Evolutionary conservation across 129 eudicot genomes (phyloP), one percentile per base, ranked within the genome.

Genomic region (Silybum marianum): DNA sequence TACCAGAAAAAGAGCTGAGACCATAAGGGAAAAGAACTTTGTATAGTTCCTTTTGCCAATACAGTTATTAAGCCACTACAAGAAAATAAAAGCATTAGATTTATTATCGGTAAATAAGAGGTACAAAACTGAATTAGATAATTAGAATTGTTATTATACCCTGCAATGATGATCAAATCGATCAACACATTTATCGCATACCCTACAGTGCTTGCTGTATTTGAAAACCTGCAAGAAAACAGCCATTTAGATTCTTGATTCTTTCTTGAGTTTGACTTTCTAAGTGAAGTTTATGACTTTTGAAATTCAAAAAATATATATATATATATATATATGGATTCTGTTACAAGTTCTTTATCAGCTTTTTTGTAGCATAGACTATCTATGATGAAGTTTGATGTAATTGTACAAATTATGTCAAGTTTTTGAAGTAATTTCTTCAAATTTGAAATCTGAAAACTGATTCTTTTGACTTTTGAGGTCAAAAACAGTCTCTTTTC

Each of bases 181-280:
- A 77, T 95, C 98, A 12, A 95, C 98, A 39, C 99, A 95, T 89
- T 95, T 95, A 87, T 95, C 99, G 60, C 99, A 95, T 22, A 95
- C 99, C 88, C 99, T 91, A 66, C 99, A 95, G 82, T 95, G 99
- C 84, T 95, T 95, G 91, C 99, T 95, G 88, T 90, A 92, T 93
- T 92, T 95, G 87, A 78, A 95, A 88, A 95, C 99, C 98, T 95
- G 86, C 85, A 84, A 80, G 81, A 58, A 82, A 30, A 36, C 44
- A 13, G 23, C 79, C 22, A 25, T 39, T 62, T 26, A 73, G 72
- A 23, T 73, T 7, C 9, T 19, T 42, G 1, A 32, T 14, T 25
- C 13, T 32, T 42, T 32, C 18, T 6, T 3, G 36, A 72, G 22
- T 40, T 44, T 25, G 48, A 60, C 79, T 80, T 73, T 62, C 22